These are phyloP conservation scores for Elongisporangium senticosum DNA, from an alignment of 352 stramenopile genomes.

Conservation along the genomic window DNA sequence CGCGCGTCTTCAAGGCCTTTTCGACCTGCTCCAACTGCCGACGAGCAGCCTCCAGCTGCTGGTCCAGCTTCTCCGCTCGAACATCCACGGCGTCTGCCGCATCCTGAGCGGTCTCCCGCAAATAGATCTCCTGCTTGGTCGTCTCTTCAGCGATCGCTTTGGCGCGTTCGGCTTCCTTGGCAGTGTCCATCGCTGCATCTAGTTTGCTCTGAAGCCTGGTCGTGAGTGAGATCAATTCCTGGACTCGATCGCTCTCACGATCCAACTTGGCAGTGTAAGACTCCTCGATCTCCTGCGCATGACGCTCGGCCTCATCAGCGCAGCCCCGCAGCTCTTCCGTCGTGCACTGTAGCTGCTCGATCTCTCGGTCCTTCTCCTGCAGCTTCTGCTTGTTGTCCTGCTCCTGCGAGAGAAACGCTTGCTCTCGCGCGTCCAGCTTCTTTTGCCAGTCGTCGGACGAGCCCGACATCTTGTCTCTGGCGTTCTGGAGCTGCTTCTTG, in stretches of 20 bases:
- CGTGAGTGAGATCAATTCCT: constrained; percentile 18
- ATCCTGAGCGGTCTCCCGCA: constrained; percentile 39
- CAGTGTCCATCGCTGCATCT: constrained; percentile 16
- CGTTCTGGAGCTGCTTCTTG: constrained; percentile 40
- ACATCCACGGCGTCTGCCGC: constrained; percentile 39
- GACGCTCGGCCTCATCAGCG: constrained; percentile 20
- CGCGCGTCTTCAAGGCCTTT: constrained; percentile 44
- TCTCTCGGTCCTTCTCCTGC: constrained; percentile 15
- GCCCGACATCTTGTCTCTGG: constrained; percentile 34
- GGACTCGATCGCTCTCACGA: constrained; percentile 16
- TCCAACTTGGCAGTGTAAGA: constrained; percentile 12
- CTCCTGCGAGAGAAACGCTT: constrained; percentile 53
- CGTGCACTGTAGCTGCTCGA: constrained; percentile 18
- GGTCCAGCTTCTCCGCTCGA: constrained; percentile 27
- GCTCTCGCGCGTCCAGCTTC: constrained; percentile 26
- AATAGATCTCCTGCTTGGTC: constrained; percentile 26
- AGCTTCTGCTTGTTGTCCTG: constrained; percentile 36
- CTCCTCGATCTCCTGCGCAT: constrained; percentile 15
- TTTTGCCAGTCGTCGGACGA: constrained; percentile 13
- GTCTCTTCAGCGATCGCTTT: constrained; percentile 26
- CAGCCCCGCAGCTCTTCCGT: constrained; percentile 19
- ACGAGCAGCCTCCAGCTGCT: constrained; percentile 19
- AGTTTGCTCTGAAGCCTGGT: constrained; percentile 32
- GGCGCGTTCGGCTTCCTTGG: constrained; percentile 20
- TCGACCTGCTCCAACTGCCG: constrained; percentile 34